These are phyloP conservation scores for Chrysoporthe puriensis DNA, from an alignment of 2,329 filamentous ascomycete genomes.

Conservation along the genomic window DNA sequence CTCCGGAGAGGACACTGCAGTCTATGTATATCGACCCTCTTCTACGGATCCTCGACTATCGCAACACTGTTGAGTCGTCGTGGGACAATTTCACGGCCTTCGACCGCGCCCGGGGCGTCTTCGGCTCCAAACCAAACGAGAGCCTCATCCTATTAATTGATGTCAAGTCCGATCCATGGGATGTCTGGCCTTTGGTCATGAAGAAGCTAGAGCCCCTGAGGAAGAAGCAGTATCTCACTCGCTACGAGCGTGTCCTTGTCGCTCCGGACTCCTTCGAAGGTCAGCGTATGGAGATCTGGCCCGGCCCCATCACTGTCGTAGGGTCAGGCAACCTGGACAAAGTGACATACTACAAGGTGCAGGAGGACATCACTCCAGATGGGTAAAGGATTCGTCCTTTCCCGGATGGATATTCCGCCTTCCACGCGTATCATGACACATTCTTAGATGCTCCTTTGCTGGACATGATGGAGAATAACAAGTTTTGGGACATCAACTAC, in stretches of 20 bases:
- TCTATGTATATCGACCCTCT: not conserved
- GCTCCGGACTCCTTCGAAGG: not conserved
- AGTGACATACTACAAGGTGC: not conserved
- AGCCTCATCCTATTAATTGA: not conserved
- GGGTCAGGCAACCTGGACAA: constrained; percentile 1
- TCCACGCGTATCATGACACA: not conserved
- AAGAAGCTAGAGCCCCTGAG: not conserved
- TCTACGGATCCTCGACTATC: constrained; percentile 1
- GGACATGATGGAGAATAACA: constrained; percentile 1
- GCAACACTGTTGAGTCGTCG: not conserved
- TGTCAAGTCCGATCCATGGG: not conserved
- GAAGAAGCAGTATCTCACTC: not conserved
- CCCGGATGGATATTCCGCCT: not conserved
- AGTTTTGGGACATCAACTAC: not conserved
- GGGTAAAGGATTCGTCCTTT: not conserved
- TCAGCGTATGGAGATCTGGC: not conserved
- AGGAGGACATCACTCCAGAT: constrained; percentile 1
- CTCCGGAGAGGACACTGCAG: not conserved
- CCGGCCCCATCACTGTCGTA: not conserved
- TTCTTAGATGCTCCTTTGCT: not conserved
- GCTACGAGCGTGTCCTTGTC: not conserved
- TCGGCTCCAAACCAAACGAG: not conserved
- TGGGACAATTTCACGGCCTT: not conserved
- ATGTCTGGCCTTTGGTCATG: not conserved
- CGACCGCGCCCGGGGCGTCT: constrained; percentile 5